Base-by-base conservation (phyloP, 371 early-diverging fungal species). In the Rhizomucor miehei region DNA sequence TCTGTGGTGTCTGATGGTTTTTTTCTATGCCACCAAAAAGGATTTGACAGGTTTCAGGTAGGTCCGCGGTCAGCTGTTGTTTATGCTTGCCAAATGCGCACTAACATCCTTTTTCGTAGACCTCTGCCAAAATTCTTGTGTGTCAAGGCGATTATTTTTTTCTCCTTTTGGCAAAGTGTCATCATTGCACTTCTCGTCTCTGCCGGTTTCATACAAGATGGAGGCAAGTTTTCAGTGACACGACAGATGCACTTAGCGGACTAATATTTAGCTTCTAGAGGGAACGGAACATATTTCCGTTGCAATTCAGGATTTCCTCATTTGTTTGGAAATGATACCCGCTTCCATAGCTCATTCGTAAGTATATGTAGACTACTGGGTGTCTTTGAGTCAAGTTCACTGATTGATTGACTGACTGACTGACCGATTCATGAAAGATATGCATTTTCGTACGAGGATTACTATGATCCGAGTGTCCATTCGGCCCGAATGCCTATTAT, bases 151-250 rank as follows among this genome's bases (percentile, higher is more conserved):
- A 88, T 95, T 35, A 87, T 97, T 50, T 96, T 96, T 65, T 90
- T 97, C 63, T 91, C 96, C 0, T 97, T 92, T 66, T 97, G 97
- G 94, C 98, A 97, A 67, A 88, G 94, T n/a, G 72, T 97, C 17
- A 79, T 85, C 16, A 79, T 97, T 36, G 89, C 97, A 9, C 70
- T 95, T 10, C 60, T 95, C 35, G 90, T 91, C 0, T 80, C 82
- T 20, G 66, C 82, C 0, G 93, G 92, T 6, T 57, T 85, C 17
- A 88, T 94, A 48, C 80, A 77, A 41, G 84, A 77, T 51, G 59
- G 48, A 46, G 76, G 85, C 86, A 76, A 69, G 72, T 24, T 11
- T 39, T 24, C 6, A 44, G 29, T 14, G 11, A 45, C 16, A 19
- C 37, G 17, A 14, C 20, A 50, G 14, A 35, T 21, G 8, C 29